These are phyloP conservation scores for Pleurotus tuoliensis DNA, from an alignment of 768 basidiomycete genomes.

Conservation along the genomic window DNA sequence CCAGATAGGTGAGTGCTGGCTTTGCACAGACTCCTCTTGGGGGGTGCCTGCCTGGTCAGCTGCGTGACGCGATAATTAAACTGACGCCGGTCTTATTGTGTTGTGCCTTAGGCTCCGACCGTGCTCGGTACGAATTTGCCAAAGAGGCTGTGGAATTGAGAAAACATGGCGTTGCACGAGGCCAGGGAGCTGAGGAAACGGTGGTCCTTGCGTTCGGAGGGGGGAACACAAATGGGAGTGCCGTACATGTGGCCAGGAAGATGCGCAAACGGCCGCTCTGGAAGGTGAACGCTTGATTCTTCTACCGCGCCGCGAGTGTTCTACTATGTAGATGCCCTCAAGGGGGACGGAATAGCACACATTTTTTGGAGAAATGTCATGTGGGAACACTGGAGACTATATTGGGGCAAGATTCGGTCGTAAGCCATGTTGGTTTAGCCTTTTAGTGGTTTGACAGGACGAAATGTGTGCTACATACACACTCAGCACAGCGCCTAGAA, in stretches of 20 bases:
- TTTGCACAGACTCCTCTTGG: not conserved
- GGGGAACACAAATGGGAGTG: constrained; percentile 59
- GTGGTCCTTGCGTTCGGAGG: constrained; percentile 89
- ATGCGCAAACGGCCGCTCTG: constrained; percentile 79
- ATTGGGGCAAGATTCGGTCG: constrained; percentile 8
- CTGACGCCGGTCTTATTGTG: not conserved
- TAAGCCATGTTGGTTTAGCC: constrained; percentile 9
- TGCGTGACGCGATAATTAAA: constrained; percentile 15
- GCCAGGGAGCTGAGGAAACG: constrained; percentile 77
- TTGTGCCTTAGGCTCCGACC: constrained; percentile 58
- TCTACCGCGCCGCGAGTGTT: not conserved
- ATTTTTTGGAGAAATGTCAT: not conserved
- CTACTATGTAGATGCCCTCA: not conserved
- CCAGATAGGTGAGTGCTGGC: constrained; percentile 59
- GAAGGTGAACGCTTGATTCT: constrained; percentile 68
- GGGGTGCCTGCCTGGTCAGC: constrained; percentile 10
- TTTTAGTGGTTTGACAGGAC: constrained; percentile 12
- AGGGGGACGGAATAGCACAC: not conserved
- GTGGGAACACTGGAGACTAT: not conserved
- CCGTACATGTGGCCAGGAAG: constrained; percentile 87
- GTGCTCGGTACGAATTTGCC: constrained; percentile 87
- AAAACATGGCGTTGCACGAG: constrained; percentile 73
- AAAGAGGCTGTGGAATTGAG: constrained; percentile 84
- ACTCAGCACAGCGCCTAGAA: not conserved
- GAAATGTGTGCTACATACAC: not conserved